Base-by-base conservation (phyloP, 2,329 filamentous ascomycete genomes). In the Fusarium staphyleae region DNA sequence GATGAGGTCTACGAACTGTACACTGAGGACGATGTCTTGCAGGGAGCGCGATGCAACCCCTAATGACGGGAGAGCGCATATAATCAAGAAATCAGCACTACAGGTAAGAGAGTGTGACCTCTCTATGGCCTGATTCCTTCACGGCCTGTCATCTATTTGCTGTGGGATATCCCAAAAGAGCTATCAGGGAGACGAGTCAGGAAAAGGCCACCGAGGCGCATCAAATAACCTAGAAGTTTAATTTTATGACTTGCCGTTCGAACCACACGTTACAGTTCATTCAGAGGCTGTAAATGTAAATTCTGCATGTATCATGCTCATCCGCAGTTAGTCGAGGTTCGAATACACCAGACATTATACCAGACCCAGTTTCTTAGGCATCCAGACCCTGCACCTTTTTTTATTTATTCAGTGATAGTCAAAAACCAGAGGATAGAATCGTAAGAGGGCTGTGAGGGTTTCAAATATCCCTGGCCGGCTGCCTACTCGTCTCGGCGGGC, bases 211-310 rank as follows among this genome's bases (percentile, higher is more conserved):
- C 8, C 28, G 14, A 37, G 35, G 6, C 26, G 16, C 28, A 19
- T 45, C 28, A 52, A 55, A 62, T 60, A 62, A 62, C 35, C 49
- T 59, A 47, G 58, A 62, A 62, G 54, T 62, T 37, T 62, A 56
- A 55, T 43, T 48, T 29, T 18, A 28, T 62, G 47, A 49, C 16
- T 46, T 35, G n/a, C 16, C 9, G 35, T 4, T 30, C 30, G 18
- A 37, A 37, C 24, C 32, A 32, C 34, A 37, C n/a, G 15, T 39
- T 43, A 5, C 48, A 51, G 24, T 32, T 34, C 36, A 35, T 22
- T 22, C 18, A 14, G 53, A n/a, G 36, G 26, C 30, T 52, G 42
- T 30, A 15, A 36, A 9, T 40, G 22, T 24, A 46, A 39, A 37
- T 33, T 37, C 16, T 47, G 43, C 43, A 45, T 46, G 26, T 47